Conservation (phyloP, 345 rosid species). For the Lepidium africanum region DNA sequence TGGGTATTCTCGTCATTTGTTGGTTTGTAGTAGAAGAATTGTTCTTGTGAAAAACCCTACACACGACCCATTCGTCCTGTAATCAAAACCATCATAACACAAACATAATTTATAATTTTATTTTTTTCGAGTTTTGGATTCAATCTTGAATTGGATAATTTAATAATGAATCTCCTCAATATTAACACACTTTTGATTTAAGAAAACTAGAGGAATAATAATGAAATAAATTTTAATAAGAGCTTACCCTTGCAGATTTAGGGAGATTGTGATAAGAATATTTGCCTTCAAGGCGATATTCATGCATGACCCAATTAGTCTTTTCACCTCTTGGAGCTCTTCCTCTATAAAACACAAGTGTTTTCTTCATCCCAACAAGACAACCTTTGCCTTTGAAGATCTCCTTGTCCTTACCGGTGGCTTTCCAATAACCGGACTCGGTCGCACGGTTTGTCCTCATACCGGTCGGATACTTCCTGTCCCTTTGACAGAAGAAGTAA, state of each 20-base stretch:
- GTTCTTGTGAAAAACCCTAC: slow-evolving; percentile 91
- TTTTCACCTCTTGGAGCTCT: slow-evolving; percentile 97
- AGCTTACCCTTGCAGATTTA: slow-evolving; percentile 54
- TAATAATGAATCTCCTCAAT: too few relatives aligned
- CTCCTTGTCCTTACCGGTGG: slow-evolving; percentile 94
- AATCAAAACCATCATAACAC: not conserved
- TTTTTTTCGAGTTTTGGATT: too few relatives aligned
- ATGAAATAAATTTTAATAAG: too few relatives aligned
- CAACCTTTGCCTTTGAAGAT: slow-evolving; percentile 45
- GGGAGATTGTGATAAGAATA: slow-evolving; percentile 71
- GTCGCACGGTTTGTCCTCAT: slow-evolving; percentile 97
- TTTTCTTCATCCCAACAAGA: slow-evolving; percentile 98
- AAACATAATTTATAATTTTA: too few relatives aligned
- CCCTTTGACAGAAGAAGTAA: slow-evolving; percentile 93
- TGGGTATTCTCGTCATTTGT: slow-evolving; percentile 21
- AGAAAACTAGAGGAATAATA: too few relatives aligned
- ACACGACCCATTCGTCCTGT: slow-evolving; percentile 97
- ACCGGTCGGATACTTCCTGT: slow-evolving; percentile 90
- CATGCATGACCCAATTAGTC: slow-evolving; percentile 98
- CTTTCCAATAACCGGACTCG: slow-evolving; percentile 93
- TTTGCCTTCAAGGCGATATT: slow-evolving; percentile 86
- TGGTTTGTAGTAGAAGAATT: slow-evolving; percentile 25
- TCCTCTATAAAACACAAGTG: slow-evolving; percentile 91
- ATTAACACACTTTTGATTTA: too few relatives aligned
- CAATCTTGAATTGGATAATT: too few relatives aligned